phyloP scores from a whole-genome alignment of 495 filamentous ascomycete genomes.

The Acidomyces sp. region DNA sequence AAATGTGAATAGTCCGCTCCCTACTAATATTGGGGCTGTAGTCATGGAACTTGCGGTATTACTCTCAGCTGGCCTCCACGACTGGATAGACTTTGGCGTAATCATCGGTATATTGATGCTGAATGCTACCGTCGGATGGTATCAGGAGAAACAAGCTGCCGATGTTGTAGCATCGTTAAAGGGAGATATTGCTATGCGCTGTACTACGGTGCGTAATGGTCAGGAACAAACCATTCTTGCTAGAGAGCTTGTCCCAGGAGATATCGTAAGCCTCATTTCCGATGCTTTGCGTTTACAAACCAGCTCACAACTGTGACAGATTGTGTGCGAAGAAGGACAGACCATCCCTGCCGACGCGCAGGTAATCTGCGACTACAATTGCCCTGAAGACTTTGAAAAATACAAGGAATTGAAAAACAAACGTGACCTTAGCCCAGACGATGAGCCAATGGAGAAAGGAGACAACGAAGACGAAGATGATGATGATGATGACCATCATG shows the following conservation, averaged over 20 bases:
- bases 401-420: conserved; percentile 53
- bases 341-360: conserved; percentile 61
- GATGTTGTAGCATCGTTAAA: conserved; percentile 69
- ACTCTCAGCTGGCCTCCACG: conserved; percentile 62
- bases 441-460: conserved; percentile 42
- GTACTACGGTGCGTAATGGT: conserved; percentile 57
- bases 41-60: conserved; percentile 77
- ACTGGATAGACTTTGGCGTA: conserved; percentile 75
- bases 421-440: conserved; percentile 36
- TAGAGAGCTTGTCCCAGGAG: conserved; percentile 65
- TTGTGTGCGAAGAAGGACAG: conserved; percentile 63
- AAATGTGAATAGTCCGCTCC: no score
- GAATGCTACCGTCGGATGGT: conserved; percentile 70
- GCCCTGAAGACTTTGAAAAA: conserved; percentile 55
- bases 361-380: conserved; percentile 62
- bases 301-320: no score
- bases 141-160: conserved; percentile 75
- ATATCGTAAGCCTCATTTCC: no score
- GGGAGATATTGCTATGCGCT: conserved; percentile 72
- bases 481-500: conserved; percentile 34
- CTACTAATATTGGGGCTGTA: conserved; percentile 28
- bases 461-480: conserved; percentile 27
- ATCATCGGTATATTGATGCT: conserved; percentile 68
- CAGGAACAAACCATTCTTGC: conserved; percentile 58
- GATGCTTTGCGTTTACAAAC: no score